Conservation (phyloP, 2,329 filamentous ascomycete species). For the Tolypocladium tropicale region DNA sequence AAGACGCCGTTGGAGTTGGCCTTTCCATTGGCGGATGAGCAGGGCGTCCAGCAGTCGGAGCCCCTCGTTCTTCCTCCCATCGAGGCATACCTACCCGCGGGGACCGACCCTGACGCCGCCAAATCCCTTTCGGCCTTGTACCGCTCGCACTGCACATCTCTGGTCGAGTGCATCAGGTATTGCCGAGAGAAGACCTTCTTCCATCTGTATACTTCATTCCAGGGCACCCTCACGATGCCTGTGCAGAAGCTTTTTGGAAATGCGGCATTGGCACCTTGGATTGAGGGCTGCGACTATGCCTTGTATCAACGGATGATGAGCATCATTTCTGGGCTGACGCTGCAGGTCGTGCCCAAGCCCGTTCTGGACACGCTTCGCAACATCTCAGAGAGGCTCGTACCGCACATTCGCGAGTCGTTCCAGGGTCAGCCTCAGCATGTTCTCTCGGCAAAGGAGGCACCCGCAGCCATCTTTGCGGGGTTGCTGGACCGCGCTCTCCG, state of each 20-base stretch:
- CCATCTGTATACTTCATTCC: conserved; percentile 87
- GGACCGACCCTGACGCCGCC: conserved; percentile 79
- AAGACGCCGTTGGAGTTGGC: conserved; percentile 51
- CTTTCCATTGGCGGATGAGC: conserved; percentile 49
- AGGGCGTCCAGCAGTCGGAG: conserved; percentile 47
- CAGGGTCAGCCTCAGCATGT: conserved; percentile 78
- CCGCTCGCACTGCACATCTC: conserved; percentile 85
- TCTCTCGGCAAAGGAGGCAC: conserved; percentile 74
- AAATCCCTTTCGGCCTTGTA: conserved; percentile 82
- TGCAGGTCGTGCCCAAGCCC: conserved; percentile 82
- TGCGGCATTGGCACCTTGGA: conserved; percentile 77
- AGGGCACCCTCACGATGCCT: conserved; percentile 91
- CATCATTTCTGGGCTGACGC: conserved; percentile 76
- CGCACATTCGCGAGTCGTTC: conserved; percentile 77
- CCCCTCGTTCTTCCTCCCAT: conserved; percentile 78
- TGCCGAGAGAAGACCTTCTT: conserved; percentile 97
- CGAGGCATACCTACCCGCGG: conserved; percentile 64
- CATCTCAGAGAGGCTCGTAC: conserved; percentile 72
- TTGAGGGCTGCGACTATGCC: conserved; percentile 88
- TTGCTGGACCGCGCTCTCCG: conserved; percentile 78
- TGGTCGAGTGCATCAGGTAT: conserved; percentile 90
- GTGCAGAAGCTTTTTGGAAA: conserved; percentile 87
- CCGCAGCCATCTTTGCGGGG: conserved; percentile 79
- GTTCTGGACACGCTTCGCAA: conserved; percentile 81
- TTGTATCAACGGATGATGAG: conserved; percentile 97